Percentiles rank a stretch among this genome's conserved stretches.
phyloP scores from a whole-genome alignment of 441 rosid genomes.

The Omphalea diandra region DNA sequence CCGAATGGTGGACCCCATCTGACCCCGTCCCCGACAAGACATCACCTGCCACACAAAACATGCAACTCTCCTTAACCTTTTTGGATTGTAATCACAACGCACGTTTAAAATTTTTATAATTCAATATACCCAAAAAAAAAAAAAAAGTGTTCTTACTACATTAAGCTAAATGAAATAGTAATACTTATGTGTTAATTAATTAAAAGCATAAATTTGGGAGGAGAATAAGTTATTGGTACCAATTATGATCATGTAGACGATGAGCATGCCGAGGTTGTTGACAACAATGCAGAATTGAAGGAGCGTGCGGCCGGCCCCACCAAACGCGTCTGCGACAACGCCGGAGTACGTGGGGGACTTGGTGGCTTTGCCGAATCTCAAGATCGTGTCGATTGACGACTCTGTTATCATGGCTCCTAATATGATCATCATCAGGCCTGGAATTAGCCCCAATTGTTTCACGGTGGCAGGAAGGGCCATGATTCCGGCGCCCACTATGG shows the following conservation, averaged over 20 bases:
- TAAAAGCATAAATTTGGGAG: background rate
- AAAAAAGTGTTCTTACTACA: too few species aligned
- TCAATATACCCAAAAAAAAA: too few species aligned
- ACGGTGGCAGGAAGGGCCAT: constrained; percentile 63
- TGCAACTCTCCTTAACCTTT: too few species aligned
- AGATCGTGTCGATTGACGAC: constrained; percentile 46
- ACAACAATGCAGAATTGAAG: constrained; percentile 58
- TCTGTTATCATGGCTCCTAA: constrained; percentile 47
- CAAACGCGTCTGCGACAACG: constrained; percentile 48
- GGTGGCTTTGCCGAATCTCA: constrained; percentile 52
- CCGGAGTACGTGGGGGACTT: constrained; percentile 51
- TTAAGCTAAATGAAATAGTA: too few species aligned
- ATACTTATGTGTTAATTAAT: too few species aligned
- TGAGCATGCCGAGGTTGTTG: constrained; percentile 63
- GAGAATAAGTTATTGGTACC: constrained; percentile 26
- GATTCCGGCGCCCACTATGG: constrained; percentile 64
- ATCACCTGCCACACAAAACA: constrained; percentile 46
- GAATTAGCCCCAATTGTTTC: constrained; percentile 56
- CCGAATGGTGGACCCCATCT: constrained; percentile 45
- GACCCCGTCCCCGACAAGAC: constrained; percentile 54
- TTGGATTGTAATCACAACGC: too few species aligned
- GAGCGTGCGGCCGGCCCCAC: constrained; percentile 40
- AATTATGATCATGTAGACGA: constrained; percentile 63
- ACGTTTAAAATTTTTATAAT: too few species aligned
- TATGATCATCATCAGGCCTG: constrained; percentile 45